These are phyloP conservation scores for Russula vinacea DNA, from an alignment of 768 basidiomycete genomes.

Conservation along the genomic window DNA sequence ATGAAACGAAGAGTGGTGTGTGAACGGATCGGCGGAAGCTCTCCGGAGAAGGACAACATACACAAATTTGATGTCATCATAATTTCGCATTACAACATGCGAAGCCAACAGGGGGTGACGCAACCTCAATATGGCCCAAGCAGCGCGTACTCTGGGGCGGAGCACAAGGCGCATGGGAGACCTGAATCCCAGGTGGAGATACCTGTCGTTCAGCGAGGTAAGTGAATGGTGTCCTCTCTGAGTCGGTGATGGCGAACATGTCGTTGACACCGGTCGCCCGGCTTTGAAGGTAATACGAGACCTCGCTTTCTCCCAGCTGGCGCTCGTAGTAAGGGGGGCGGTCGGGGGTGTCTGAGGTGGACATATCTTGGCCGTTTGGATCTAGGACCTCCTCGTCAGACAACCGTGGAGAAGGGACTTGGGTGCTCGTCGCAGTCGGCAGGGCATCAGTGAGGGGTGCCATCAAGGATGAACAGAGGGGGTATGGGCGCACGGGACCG, in stretches of 20 bases:
- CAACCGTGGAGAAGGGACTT: conserved; percentile 15
- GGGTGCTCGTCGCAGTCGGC: background rate
- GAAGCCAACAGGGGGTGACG: conserved; percentile 74
- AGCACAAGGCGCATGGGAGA: conserved; percentile 46
- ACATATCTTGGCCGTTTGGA: background rate
- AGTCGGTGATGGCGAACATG: conserved; percentile 51
- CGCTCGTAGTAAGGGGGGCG: conserved; percentile 42
- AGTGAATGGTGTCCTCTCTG: background rate
- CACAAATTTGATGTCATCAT: conserved; percentile 67
- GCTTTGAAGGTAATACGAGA: conserved; percentile 76
- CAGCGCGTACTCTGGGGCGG: conserved; percentile 48
- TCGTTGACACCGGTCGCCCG: conserved; percentile 83
- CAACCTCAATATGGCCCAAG: conserved; percentile 70
- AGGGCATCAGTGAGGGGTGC: background rate
- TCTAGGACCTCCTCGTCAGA: conserved; percentile 14
- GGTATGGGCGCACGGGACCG: background rate
- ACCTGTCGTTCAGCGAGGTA: conserved; percentile 47
- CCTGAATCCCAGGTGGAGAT: conserved; percentile 68
- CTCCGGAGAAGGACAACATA: conserved; percentile 38
- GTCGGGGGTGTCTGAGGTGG: conserved; percentile 2
- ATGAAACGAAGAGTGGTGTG: background rate
- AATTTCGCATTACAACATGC: conserved; percentile 53
- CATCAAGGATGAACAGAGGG: background rate
- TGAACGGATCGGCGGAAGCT: background rate
- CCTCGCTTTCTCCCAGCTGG: conserved; percentile 68